These are phyloP conservation scores for Collybia mongolica DNA, from an alignment of 768 basidiomycete genomes.

Conservation along the genomic window DNA sequence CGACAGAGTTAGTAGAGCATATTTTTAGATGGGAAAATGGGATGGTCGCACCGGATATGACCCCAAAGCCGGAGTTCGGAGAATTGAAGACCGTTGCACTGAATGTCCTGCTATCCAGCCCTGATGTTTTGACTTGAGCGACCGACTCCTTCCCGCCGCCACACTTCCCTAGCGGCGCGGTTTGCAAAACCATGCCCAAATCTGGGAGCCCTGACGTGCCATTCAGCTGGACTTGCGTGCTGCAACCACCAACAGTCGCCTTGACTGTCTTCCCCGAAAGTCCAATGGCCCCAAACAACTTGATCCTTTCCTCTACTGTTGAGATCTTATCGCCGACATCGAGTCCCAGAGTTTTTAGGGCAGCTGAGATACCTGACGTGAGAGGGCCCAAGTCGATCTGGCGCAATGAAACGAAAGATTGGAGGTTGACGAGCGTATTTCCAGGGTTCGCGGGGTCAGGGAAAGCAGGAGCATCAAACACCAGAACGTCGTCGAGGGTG, in stretches of 20 bases:
- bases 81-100: conserved; percentile 33
- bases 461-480: conserved; percentile 40
- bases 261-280: conserved; percentile 28
- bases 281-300: conserved; percentile 32
- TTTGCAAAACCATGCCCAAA: conserved; percentile 31
- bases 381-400: conserved; percentile 23
- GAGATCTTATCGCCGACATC: conserved; percentile 26
- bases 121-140: conserved; percentile 17
- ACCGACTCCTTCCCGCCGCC: conserved; percentile 9
- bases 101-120: conserved; percentile 15
- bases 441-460: conserved; percentile 30
- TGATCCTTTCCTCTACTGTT: conserved; percentile 26
- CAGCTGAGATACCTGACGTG: conserved; percentile 15
- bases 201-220: conserved; percentile 28
- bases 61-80: conserved; percentile 35
- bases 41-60: conserved; percentile 34
- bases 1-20: not conserved
- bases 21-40: too few species aligned
- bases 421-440: conserved; percentile 28
- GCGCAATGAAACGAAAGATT: conserved; percentile 34
- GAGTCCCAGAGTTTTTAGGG: conserved; percentile 27
- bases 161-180: conserved; percentile 31
- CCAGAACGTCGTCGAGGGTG: conserved; percentile 30
- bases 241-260: conserved; percentile 31
- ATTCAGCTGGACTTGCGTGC: conserved; percentile 17